Evolutionary conservation across 768 basidiomycete species (phyloP), one percentile per base, ranked within the genome.

Genomic region (Rhodotorula babjevae): DNA sequence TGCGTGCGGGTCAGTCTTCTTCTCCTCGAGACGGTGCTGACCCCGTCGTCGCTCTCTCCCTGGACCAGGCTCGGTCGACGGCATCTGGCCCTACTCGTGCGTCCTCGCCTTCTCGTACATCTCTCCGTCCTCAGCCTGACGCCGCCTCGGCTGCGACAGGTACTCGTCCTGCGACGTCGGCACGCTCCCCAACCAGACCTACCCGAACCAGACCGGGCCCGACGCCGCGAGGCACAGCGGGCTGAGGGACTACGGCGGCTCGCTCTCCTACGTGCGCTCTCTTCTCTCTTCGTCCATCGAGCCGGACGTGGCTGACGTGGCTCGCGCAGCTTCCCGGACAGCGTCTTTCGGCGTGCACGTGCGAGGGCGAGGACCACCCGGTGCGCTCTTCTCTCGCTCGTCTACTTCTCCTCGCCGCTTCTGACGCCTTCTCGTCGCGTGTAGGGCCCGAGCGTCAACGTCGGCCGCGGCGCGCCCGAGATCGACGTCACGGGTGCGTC

Each of bases 311-410:
- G 14, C 40, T 27, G 8, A 15, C 19, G 40, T 12, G 89, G 65
- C 40, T 11, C 40, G 3, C 18, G 58, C 88, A 84, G 77, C 86
- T 92, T 23, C 91, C 92, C 6, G 95, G 94, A 0, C 95, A 97
- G 79, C 86, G 89, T 58, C 80, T 91, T 23, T 91, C 91, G 2
- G 82, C 92, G 1, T 98, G 94, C 81, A 94, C 93, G 5, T 98
- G 94, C 79, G 82, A 86, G 36, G 91, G 92, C 27, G 59, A 49
- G 29, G 64, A 69, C 76, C 94, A 98, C 79, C 94, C 94, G 4
- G 94, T 97, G 79, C 94, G 94, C 4, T n/a, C 55, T 8, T 27
- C n/a, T 23, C 47, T 23, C 46, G 93, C 9, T 19, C 93, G 2
- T 18, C 29, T 44, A 18, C 14, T 23, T 23, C 52, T 23, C 27